Evolutionary conservation across 106 monocot genomes (phyloP).

Genomic region (Acorus gramineus): DNA sequence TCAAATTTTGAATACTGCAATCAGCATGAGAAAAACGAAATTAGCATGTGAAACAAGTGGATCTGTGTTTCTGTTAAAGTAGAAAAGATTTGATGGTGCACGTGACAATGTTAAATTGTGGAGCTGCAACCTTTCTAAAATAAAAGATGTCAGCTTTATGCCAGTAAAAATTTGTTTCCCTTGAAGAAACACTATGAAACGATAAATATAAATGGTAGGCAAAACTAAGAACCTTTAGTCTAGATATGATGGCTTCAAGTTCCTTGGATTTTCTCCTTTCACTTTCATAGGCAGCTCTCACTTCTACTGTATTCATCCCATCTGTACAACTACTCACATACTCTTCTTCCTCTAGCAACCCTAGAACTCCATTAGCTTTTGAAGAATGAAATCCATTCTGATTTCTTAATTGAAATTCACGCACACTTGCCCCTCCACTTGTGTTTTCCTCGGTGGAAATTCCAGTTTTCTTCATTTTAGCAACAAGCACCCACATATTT

Average conservation of each 20-base stretch:
- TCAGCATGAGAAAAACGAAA: neutral
- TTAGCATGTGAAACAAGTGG: neutral
- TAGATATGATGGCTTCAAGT: conserved; percentile 54
- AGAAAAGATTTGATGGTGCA: neutral
- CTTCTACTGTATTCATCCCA: conserved; percentile 31
- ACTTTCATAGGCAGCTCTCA: conserved; percentile 51
- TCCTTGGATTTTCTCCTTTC: conserved; percentile 73
- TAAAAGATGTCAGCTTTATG: neutral
- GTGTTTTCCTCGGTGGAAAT: conserved; percentile 20
- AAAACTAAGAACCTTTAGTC: conserved; percentile 44
- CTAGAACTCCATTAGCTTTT: conserved; percentile 16
- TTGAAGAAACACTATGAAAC: neutral
- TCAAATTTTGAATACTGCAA: neutral
- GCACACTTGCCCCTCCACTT: conserved; percentile 15
- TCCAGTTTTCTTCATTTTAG: conserved; percentile 49
- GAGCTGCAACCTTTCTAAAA: too few species aligned
- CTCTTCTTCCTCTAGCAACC: conserved; percentile 10
- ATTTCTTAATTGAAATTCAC: conserved; percentile 11
- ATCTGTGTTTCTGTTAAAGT: too few species aligned
- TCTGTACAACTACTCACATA: conserved; percentile 13
- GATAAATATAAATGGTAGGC: neutral
- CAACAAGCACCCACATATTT: conserved; percentile 81
- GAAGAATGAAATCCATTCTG: conserved; percentile 28
- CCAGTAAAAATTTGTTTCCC: neutral
- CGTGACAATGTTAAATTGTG: neutral